Base-by-base conservation (phyloP, 768 basidiomycete species). In the Suillus subluteus region DNA sequence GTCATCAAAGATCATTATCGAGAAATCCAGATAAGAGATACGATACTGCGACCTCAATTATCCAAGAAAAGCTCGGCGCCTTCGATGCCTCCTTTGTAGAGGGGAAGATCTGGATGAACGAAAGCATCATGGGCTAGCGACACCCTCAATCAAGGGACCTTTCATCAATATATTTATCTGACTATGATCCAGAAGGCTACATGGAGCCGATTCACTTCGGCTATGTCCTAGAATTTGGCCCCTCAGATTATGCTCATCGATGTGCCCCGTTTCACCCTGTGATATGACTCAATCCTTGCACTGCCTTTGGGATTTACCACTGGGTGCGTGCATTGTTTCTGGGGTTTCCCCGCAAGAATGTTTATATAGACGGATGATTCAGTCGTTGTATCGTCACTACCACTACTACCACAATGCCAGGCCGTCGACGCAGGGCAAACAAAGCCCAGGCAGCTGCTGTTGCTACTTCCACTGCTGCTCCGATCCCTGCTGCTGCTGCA, bases 21-120 rank as follows among this genome's bases (percentile, higher is more conserved):
- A 43, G 41, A 43, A 43, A 43, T 43, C 41, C 16, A 67, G 62
- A 62, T 63, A 48, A 38, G 26, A 23, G 3, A 44, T n/a, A 15
- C 3, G 18, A 16, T 38, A 26, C 23, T 44, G 61, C 30, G 59
- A 43, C 18, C 21, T 61, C 12, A 65, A 80, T 41, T 71, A 91
- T 93, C 92, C 65, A 89, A 82, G 77, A 83, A 91, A 72, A 95
- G 81, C 71, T 91, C 87, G 43, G 88, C 82, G 16, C 93, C 93
- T 21, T 87, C 75, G 37, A 84, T 78, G 32, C 88, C 88, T 12
- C 86, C 83, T 58, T 82, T 80, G 70, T 86, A 86, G 21, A 95
- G 83, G 13, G 94, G 94, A 72, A 94, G 88, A 35, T 90, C 87
- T 1, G 86, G 83, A 71, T 91, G 84, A 6, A 89, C 87, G 37